Percentiles rank a stretch among this genome's conserved stretches.
Evolutionary conservation across 1,139 yeast genomes (phyloP).

Genomic region (Insectozyma bohioensis): DNA sequence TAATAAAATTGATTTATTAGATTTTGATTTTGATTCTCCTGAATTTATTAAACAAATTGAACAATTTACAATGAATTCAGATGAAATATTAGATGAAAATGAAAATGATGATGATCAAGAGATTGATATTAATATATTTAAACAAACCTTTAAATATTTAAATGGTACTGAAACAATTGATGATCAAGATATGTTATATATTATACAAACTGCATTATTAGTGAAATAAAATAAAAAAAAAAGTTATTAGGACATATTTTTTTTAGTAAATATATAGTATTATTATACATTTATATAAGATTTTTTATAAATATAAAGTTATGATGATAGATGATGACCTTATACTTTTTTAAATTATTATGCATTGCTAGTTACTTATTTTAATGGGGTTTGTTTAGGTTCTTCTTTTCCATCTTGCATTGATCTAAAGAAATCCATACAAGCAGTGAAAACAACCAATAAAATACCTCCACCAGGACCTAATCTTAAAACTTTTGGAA

Average conservation of each 20-base stretch:
- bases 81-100: conserved; percentile 2
- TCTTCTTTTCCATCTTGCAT: conserved; percentile 39
- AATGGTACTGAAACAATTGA: too few relatives aligned
- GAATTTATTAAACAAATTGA: conserved; percentile 19
- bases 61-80: conserved; percentile 3
- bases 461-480: conserved; percentile 99
- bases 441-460: conserved; percentile 89
- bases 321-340: too few relatives aligned
- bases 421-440: conserved; percentile 90
- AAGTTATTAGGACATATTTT: too few relatives aligned
- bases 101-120: too few relatives aligned
- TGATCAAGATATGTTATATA: too few relatives aligned
- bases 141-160: too few relatives aligned
- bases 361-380: not conserved
- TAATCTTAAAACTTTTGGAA: conserved; percentile 94
- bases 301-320: too few relatives aligned
- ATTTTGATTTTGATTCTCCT: conserved; percentile 33
- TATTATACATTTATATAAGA: too few relatives aligned
- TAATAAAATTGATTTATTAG: conserved; percentile 20
- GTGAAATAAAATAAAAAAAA: too few relatives aligned
- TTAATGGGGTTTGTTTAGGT: conserved; percentile 3
- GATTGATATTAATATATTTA: too few relatives aligned
- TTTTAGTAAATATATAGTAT: too few relatives aligned
- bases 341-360: not conserved
- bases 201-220: too few relatives aligned